Conservation (phyloP, 306 rosid genomes). For the Mimosa pudica region DNA sequence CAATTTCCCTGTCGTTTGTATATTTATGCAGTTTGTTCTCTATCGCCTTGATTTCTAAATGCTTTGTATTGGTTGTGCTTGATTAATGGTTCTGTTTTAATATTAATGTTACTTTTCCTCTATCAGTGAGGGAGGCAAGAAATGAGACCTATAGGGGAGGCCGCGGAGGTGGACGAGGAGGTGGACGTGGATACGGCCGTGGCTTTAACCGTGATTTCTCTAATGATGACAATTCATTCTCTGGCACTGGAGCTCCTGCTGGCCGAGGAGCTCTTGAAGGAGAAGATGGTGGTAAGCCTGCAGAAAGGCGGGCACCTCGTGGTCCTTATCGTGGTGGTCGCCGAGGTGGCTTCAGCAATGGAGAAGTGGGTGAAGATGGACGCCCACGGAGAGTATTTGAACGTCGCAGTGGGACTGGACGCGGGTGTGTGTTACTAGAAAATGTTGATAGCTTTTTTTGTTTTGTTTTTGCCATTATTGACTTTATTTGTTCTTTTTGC, state of each 20-base stretch:
- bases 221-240: conserved; percentile 53
- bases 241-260: conserved; percentile 40
- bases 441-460: not conserved
- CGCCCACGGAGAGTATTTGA: conserved; percentile 72
- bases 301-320: conserved; percentile 75
- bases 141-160: conserved; percentile 73
- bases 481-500: conserved; percentile 35
- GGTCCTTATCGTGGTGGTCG: conserved; percentile 76
- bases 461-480: not conserved
- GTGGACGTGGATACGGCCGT: conserved; percentile 54
- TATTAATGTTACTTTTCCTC: not conserved
- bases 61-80: not conserved
- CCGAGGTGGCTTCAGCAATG: conserved; percentile 77
- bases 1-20: not conserved
- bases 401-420: conserved; percentile 93
- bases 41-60: not conserved
- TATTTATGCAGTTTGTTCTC: not conserved
- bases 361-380: conserved; percentile 75
- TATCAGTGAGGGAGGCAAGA: conserved; percentile 75
- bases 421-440: conserved; percentile 53
- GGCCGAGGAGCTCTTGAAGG: conserved; percentile 62
- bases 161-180: conserved; percentile 71
- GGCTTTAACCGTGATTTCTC: conserved; percentile 47
- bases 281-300: conserved; percentile 56
- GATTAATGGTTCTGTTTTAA: not conserved